Conservation (phyloP, 139 green algal genomes). For the Chlorella vulgaris region DNA sequence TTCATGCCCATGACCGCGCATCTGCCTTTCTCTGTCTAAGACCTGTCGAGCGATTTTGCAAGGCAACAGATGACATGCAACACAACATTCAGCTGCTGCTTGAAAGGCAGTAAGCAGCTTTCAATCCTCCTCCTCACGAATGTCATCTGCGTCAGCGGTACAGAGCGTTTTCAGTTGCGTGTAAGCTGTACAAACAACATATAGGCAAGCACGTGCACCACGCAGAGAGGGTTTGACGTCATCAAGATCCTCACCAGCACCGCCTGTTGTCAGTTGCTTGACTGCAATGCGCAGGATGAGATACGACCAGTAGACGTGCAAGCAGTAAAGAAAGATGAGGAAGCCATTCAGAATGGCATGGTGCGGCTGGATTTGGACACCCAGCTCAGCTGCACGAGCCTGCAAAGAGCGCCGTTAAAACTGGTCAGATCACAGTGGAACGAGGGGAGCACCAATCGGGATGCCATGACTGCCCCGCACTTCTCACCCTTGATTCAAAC, state of each 20-base stretch:
- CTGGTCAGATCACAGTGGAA: background rate
- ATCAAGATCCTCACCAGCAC: too few relatives aligned
- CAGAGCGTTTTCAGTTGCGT: too few relatives aligned
- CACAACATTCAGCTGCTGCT: too few relatives aligned
- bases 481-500: slow-evolving; percentile 52
- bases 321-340: slow-evolving; percentile 74
- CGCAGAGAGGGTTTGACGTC: too few relatives aligned
- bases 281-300: slow-evolving; percentile 68
- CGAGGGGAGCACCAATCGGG: too few relatives aligned
- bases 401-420: slow-evolving; percentile 5
- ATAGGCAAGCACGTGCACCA: background rate
- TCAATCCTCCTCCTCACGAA: slow-evolving; percentile 15
- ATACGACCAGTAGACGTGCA: slow-evolving; percentile 88
- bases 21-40: background rate
- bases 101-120: too few relatives aligned
- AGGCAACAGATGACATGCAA: too few relatives aligned
- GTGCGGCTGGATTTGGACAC: slow-evolving; percentile 75
- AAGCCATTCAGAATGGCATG: slow-evolving; percentile 82
- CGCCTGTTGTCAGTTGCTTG: slow-evolving; percentile 46
- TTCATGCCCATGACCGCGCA: too few relatives aligned
- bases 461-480: background rate
- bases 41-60: too few relatives aligned
- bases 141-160: slow-evolving; percentile 12
- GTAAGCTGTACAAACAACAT: too few relatives aligned
- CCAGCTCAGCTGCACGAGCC: slow-evolving; percentile 45